These are phyloP conservation scores for Leishmania braziliensis DNA, from an alignment of 208 protist genomes.

Conservation along the genomic window DNA sequence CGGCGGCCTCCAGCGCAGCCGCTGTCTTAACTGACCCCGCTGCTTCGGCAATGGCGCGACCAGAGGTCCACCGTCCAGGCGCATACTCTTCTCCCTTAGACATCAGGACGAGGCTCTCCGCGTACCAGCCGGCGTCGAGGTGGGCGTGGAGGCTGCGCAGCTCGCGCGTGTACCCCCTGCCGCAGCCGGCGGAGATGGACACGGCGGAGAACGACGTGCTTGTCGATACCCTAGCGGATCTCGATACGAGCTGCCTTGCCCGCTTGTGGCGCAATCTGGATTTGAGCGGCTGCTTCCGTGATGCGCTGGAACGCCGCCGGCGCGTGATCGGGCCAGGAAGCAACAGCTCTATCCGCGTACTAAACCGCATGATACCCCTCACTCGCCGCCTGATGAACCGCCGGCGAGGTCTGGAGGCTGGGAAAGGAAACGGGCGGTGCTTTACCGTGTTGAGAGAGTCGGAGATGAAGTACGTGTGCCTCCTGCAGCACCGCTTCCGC, in stretches of 20 bases:
- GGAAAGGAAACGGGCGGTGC: constrained; percentile 3
- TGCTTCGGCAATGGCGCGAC: background rate
- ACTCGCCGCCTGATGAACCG: constrained; percentile 11
- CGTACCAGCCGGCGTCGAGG: background rate
- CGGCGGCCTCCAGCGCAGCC: background rate
- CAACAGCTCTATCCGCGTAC: constrained; percentile 24
- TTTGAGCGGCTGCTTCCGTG: constrained; percentile 26
- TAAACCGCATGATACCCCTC: constrained; percentile 10
- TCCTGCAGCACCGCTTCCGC: constrained; percentile 60
- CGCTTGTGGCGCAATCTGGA: constrained; percentile 20
- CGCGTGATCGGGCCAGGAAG: constrained; percentile 14
- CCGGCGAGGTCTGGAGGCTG: constrained; percentile 2
- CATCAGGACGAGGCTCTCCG: background rate
- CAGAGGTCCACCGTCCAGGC: background rate
- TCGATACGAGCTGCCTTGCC: constrained; percentile 18
- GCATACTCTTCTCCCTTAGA: background rate
- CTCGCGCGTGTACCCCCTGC: constrained; percentile 1
- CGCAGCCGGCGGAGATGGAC: background rate
- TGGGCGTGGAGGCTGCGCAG: constrained; percentile 13
- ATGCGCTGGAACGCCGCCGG: constrained; percentile 24
- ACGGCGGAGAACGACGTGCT: background rate
- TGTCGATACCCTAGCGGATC: background rate
- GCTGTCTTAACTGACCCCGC: background rate
- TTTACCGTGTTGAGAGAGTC: constrained; percentile 13
- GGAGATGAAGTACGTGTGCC: constrained; percentile 47